phyloP scores from a whole-genome alignment of 129 eudicot genomes.

The Flaveria brownii region DNA sequence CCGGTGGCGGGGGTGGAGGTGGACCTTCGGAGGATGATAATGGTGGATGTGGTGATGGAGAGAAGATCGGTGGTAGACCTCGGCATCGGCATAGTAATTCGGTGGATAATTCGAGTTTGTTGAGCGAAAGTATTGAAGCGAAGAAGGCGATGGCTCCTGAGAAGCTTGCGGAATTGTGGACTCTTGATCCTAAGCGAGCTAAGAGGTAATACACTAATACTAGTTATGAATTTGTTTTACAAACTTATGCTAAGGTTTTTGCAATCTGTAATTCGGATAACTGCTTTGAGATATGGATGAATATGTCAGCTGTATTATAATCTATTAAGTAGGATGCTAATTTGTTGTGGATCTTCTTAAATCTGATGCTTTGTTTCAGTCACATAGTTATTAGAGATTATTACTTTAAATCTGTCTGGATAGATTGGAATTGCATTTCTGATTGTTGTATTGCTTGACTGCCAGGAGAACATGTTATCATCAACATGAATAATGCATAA shows the following conservation, averaged over 20 bases:
- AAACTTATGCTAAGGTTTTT: background rate
- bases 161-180: conserved; percentile 86
- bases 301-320: background rate
- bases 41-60: conserved; percentile 31
- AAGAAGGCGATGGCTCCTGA: conserved; percentile 97
- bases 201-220: conserved; percentile 50
- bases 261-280: background rate
- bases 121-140: conserved; percentile 64
- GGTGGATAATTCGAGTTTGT: conserved; percentile 51
- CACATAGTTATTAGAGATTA: background rate
- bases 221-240: background rate
- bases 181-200: conserved; percentile 86
- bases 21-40: conserved; percentile 30
- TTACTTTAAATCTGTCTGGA: background rate
- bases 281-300: background rate
- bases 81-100: conserved; percentile 71
- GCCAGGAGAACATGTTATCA: background rate
- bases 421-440: background rate
- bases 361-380: conserved; percentile 5
- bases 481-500: background rate
- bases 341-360: background rate
- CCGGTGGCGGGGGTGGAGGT: background rate
- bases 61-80: conserved; percentile 39
- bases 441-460: background rate
- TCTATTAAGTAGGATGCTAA: background rate